Conservation (phyloP, 139 green algal species). For the Helicosporidium sp. region DNA sequence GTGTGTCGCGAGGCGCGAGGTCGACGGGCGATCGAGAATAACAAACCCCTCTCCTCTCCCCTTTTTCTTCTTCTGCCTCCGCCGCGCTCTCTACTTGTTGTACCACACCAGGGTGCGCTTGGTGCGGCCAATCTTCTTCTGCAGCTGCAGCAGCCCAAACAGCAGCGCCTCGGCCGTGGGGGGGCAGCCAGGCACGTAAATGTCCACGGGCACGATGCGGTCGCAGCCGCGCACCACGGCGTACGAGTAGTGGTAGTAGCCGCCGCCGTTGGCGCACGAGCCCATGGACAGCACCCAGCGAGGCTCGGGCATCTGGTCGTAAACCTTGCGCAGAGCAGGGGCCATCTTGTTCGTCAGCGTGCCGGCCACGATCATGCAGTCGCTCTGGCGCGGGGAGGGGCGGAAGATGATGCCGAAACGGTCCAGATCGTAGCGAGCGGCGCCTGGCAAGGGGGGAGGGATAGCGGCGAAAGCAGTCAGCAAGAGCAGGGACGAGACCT, state of each 20-base stretch:
- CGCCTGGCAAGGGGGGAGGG: constrained; percentile 8
- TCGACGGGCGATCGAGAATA: no score
- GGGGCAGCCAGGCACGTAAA: constrained; percentile 79
- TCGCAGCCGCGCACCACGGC: constrained; percentile 85
- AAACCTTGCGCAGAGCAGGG: constrained; percentile 83
- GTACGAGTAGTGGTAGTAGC: constrained; percentile 95
- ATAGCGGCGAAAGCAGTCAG: background rate
- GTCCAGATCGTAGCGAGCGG: constrained; percentile 62
- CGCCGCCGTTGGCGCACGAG: constrained; percentile 81
- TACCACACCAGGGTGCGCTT: constrained; percentile 36
- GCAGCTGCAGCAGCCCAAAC: constrained; percentile 83
- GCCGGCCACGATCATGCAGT: constrained; percentile 92
- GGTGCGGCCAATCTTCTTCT: constrained; percentile 48
- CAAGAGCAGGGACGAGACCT: background rate
- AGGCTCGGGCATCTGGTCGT: constrained; percentile 87
- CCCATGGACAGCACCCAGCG: constrained; percentile 94
- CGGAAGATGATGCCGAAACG: constrained; percentile 94
- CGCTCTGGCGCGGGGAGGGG: constrained; percentile 69
- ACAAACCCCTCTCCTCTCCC: no score
- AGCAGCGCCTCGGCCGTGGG: constrained; percentile 87
- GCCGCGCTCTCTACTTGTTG: constrained; percentile 17
- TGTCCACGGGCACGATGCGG: constrained; percentile 88
- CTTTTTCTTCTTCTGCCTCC: no score
- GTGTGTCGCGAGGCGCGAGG: no score
- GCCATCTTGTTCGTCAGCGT: constrained; percentile 98